Conservation (phyloP, 176 grass and related monocot genomes). For the Urochloa ruziziensis region DNA sequence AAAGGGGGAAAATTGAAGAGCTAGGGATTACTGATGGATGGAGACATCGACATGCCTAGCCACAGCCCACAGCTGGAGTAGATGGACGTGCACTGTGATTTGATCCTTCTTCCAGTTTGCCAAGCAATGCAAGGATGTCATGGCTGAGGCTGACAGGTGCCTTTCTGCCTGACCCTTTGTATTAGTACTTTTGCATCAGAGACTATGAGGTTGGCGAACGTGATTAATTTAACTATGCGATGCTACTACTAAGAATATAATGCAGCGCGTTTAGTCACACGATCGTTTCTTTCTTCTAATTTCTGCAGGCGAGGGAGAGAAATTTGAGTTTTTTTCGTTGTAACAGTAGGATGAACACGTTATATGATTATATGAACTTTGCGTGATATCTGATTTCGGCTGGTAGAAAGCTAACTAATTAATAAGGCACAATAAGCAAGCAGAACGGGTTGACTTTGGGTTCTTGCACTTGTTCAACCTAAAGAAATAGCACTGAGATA, state of each 20-base stretch:
- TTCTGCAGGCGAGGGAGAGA: too few species aligned
- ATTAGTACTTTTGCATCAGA: neutral
- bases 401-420: too few species aligned
- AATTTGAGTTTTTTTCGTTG: too few species aligned
- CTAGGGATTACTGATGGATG: neutral
- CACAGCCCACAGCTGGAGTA: neutral
- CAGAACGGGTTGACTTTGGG: too few species aligned
- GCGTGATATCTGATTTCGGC: neutral
- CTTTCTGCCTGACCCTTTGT: neutral
- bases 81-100: conserved; percentile 2
- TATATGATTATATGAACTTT: neutral
- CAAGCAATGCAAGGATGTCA: conserved; percentile 25
- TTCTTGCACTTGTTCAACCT: too few species aligned
- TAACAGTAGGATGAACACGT: too few species aligned
- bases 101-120: conserved; percentile 35
- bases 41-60: neutral
- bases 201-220: neutral
- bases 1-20: conserved; percentile 16
- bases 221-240: too few species aligned
- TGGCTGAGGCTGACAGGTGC: neutral
- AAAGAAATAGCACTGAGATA: too few species aligned
- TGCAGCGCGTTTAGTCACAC: neutral
- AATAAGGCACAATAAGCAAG: too few species aligned
- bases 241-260: neutral
- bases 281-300: too few species aligned